Evolutionary conservation across 2,329 filamentous ascomycete species (phyloP).

Genomic region (Ceratocystis lukuohia): DNA sequence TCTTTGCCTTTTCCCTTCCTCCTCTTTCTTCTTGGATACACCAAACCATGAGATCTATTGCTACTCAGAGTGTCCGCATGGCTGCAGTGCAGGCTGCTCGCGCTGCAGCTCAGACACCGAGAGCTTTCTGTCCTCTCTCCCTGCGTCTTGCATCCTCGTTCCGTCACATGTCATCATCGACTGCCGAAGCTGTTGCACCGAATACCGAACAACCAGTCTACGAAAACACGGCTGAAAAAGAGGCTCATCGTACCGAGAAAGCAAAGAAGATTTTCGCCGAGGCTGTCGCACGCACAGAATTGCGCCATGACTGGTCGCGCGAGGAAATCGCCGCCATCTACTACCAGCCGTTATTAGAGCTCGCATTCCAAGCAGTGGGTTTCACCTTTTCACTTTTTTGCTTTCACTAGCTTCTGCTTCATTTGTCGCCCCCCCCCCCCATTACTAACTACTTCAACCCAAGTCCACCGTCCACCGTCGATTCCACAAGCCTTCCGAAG

Average conservation of each 20-base stretch:
- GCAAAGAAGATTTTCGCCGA: constrained; percentile 28
- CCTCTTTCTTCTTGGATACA: background rate
- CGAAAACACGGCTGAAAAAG: background rate
- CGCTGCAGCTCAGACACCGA: background rate
- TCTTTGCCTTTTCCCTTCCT: background rate
- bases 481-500: constrained; percentile 70
- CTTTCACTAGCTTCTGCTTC: background rate
- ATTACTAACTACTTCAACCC: background rate
- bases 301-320: constrained; percentile 64
- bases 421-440: background rate
- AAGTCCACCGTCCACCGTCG: constrained; percentile 66
- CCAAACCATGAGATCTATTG: background rate
- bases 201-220: background rate
- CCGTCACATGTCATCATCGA: background rate
- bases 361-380: constrained; percentile 60
- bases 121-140: background rate
- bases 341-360: constrained; percentile 65
- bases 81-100: background rate
- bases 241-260: background rate
- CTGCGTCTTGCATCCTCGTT: background rate
- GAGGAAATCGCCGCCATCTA: constrained; percentile 74
- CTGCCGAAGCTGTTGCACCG: constrained; percentile 2
- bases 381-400: background rate
- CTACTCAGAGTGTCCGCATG: background rate
- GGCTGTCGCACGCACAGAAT: constrained; percentile 46